Evolutionary conservation across 164 flowering plant genomes (phyloP).

Genomic region (Tinospora cordifolia): DNA sequence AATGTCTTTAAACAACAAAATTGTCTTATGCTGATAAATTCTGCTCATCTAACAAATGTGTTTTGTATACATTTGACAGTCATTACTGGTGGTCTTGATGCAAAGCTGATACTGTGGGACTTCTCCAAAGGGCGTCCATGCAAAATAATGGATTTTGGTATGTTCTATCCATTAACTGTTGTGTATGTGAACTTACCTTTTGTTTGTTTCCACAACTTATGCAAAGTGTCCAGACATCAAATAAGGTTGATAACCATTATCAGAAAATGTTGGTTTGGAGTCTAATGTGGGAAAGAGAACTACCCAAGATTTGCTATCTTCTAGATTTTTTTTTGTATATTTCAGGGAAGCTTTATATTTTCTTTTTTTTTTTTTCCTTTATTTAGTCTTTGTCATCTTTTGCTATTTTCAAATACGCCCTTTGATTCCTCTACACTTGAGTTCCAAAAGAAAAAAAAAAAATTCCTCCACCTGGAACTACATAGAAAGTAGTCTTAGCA

Average conservation of each 20-base stretch:
- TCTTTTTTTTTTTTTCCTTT: too few species aligned
- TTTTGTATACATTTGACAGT: conserved; percentile 34
- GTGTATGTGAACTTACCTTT: background rate
- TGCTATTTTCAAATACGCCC: too few species aligned
- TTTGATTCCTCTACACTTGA: too few species aligned
- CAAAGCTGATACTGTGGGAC: conserved; percentile 88
- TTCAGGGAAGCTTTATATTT: too few species aligned
- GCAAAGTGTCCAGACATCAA: background rate
- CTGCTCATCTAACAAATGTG: background rate
- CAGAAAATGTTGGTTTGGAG: conserved; percentile 1
- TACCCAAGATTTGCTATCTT: background rate
- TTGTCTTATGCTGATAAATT: background rate
- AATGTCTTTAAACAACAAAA: background rate
- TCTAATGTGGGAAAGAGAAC: background rate
- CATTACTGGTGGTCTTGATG: conserved; percentile 88
- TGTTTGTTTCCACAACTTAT: background rate
- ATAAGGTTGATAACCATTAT: background rate
- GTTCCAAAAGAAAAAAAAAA: too few species aligned
- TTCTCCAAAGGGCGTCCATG: conserved; percentile 72
- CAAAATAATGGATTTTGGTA: conserved; percentile 74
- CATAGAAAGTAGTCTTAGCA: too few species aligned
- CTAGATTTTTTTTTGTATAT: too few species aligned
- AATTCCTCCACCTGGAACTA: too few species aligned
- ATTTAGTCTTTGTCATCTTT: too few species aligned
- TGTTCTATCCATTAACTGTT: conserved; percentile 3